phyloP scores from a whole-genome alignment of 805 yeast species.

The Saturnispora saitoi region DNA sequence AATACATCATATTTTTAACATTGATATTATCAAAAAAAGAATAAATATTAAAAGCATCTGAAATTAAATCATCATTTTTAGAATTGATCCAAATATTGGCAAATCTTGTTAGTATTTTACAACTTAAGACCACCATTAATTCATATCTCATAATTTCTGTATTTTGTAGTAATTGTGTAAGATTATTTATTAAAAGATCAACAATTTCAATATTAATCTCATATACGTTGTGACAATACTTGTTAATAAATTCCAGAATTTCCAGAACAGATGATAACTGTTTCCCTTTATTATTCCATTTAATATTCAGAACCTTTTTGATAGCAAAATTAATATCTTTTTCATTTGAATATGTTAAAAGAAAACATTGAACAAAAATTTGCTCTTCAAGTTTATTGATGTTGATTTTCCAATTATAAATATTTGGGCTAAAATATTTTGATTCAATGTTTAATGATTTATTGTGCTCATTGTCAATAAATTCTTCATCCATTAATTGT shows the following conservation, averaged over 20 bases:
- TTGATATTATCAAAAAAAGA: conserved; percentile 37
- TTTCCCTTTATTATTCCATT: conserved; percentile 2
- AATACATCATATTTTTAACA: conserved; percentile 32
- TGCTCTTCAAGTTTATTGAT: conserved; percentile 13
- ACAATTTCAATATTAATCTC: conserved; percentile 3
- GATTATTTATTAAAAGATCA: conserved; percentile 10
- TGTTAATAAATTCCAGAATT: conserved; percentile 11
- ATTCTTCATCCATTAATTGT: conserved; percentile 9
- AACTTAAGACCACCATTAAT: conserved; percentile 28
- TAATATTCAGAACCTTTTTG: conserved; percentile 8
- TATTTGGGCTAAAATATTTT: conserved; percentile 5
- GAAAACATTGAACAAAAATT: conserved; percentile 9
- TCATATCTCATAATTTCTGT: conserved; percentile 33
- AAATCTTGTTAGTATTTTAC: conserved; percentile 25
- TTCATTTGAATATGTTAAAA: not conserved
- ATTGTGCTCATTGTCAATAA: not conserved
- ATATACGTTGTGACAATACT: not conserved
- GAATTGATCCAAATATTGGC: conserved; percentile 24
- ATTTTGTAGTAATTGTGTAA: conserved; percentile 14
- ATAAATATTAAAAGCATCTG: conserved; percentile 41
- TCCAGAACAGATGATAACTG: conserved; percentile 13
- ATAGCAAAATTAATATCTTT: conserved; percentile 6
- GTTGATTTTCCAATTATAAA: conserved; percentile 7
- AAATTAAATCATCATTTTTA: conserved; percentile 21
- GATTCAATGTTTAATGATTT: not conserved